These are phyloP conservation scores for Metschnikowia noctiluminum DNA, from an alignment of 805 yeast species.

Conservation along the genomic window DNA sequence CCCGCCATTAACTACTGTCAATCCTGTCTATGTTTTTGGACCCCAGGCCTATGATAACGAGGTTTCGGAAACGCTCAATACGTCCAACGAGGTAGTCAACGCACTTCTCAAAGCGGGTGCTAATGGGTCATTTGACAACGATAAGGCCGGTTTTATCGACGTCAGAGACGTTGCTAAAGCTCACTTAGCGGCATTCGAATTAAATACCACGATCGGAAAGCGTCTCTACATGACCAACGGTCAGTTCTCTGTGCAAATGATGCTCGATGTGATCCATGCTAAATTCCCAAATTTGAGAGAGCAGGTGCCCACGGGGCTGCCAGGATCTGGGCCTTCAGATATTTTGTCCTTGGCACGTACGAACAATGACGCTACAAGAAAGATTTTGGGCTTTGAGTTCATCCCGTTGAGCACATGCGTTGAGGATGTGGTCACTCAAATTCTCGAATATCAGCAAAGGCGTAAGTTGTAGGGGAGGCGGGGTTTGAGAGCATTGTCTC, in stretches of 20 bases:
- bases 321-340: conserved; percentile 29
- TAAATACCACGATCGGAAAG: conserved; percentile 17
- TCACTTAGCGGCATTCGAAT: conserved; percentile 32
- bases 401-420: conserved; percentile 16
- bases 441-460: conserved; percentile 10
- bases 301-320: conserved; percentile 24
- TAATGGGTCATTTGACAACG: conserved; percentile 19
- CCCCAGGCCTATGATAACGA: conserved; percentile 46
- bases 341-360: conserved; percentile 20
- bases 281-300: conserved; percentile 22
- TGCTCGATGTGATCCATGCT: conserved; percentile 35
- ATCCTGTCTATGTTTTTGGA: conserved; percentile 58
- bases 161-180: conserved; percentile 23
- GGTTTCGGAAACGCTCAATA: conserved; percentile 35
- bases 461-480: neutral
- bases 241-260: conserved; percentile 32
- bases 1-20: conserved; percentile 39
- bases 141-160: conserved; percentile 18
- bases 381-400: conserved; percentile 16
- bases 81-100: conserved; percentile 40
- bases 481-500: neutral
- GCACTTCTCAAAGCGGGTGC: conserved; percentile 17
- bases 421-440: conserved; percentile 19
- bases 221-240: conserved; percentile 27
- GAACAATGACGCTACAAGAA: conserved; percentile 15